Evolutionary conservation across 768 basidiomycete species (phyloP).

Genomic region (Boletus bicolor): DNA sequence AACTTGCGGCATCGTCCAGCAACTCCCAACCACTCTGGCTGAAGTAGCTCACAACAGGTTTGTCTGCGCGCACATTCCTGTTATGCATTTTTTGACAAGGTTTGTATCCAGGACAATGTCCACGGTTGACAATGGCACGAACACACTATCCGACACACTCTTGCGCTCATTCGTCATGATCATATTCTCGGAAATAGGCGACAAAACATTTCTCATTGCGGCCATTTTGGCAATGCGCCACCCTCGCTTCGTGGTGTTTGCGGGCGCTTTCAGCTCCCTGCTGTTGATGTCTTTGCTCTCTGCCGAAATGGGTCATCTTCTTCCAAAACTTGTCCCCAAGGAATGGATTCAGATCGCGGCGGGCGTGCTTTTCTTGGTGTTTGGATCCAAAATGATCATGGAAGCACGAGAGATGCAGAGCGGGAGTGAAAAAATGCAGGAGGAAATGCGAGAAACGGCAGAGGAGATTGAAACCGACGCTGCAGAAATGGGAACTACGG

Average conservation of each 20-base stretch:
- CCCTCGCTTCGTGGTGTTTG: constrained; percentile 80
- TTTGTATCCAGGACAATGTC: constrained; percentile 17
- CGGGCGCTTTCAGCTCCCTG: constrained; percentile 84
- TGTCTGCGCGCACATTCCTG: not conserved
- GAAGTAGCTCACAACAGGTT: constrained; percentile 4
- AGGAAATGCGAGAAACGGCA: constrained; percentile 95
- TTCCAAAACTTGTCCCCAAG: constrained; percentile 76
- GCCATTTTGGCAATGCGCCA: constrained; percentile 94
- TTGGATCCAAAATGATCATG: constrained; percentile 85
- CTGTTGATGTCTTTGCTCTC: constrained; percentile 92
- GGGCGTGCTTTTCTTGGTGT: constrained; percentile 81
- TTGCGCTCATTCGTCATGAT: constrained; percentile 86
- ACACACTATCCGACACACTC: constrained; percentile 45
- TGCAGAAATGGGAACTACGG: constrained; percentile 36
- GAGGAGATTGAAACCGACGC: constrained; percentile 91
- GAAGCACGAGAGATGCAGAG: constrained; percentile 80
- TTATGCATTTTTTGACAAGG: not conserved
- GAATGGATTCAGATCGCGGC: constrained; percentile 70
- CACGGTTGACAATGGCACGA: constrained; percentile 11
- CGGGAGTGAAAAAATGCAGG: constrained; percentile 78
- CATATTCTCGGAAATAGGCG: constrained; percentile 89
- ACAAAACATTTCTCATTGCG: constrained; percentile 89
- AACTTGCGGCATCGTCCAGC: not conserved
- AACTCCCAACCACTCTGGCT: not conserved
- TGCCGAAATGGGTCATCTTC: constrained; percentile 87